Evolutionary conservation across 176 grass and related monocot genomes (phyloP).

Genomic region (Chloris gayana): DNA sequence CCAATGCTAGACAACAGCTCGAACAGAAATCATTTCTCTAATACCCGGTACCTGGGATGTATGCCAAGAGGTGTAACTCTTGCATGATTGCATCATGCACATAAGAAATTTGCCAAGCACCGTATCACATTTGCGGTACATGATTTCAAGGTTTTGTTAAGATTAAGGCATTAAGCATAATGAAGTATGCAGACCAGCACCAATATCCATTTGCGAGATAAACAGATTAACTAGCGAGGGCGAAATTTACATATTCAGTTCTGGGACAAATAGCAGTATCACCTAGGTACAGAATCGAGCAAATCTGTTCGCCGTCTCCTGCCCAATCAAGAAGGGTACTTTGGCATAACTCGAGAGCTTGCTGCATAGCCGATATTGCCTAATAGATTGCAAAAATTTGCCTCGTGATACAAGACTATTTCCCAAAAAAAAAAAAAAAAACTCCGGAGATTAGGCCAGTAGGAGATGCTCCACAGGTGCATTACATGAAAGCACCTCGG

Average conservation of each 20-base stretch:
- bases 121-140: neutral
- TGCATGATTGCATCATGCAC: too few relatives aligned
- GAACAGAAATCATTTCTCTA: too few relatives aligned
- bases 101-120: neutral
- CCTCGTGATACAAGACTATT: constrained; percentile 27
- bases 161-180: neutral
- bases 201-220: constrained; percentile 8
- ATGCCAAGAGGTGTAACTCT: too few relatives aligned
- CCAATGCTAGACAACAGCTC: too few relatives aligned
- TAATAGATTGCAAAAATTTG: constrained; percentile 37
- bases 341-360: neutral
- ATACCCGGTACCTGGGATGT: too few relatives aligned
- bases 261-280: constrained; percentile 13
- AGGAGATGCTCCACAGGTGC: constrained; percentile 7
- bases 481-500: constrained; percentile 79
- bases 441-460: neutral
- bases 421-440: too few relatives aligned
- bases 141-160: neutral
- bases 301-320: constrained; percentile 32
- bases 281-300: constrained; percentile 23
- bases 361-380: constrained; percentile 1
- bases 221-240: neutral
- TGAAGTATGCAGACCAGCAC: neutral
- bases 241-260: constrained; percentile 39
- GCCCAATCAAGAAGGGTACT: constrained; percentile 18